Percentiles rank a stretch among this genome's conserved stretches.
phyloP scores from a whole-genome alignment of 768 basidiomycete species.

The Lactarius psammicola region DNA sequence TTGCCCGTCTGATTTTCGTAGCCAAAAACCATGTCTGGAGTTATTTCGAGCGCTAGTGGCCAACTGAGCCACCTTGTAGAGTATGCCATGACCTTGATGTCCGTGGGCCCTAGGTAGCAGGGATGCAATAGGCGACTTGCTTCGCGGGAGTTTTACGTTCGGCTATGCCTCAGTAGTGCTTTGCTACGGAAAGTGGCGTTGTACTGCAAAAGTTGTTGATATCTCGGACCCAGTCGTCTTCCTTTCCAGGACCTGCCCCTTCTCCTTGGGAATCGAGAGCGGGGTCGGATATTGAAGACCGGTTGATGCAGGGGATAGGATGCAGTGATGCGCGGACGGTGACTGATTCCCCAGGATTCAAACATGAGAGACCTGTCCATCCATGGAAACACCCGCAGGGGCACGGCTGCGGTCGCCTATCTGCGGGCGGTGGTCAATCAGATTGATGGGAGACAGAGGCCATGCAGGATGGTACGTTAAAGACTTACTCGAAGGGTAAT shows the following conservation, averaged over 20 bases:
- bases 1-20: neutral
- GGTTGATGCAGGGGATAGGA: conserved; percentile 91
- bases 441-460: neutral
- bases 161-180: conserved; percentile 71
- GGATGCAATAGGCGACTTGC: neutral
- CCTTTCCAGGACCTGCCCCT: conserved; percentile 75
- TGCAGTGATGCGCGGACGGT: conserved; percentile 80
- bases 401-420: conserved; percentile 84
- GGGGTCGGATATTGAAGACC: conserved; percentile 68
- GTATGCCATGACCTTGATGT: neutral
- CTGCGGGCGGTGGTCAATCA: conserved; percentile 40
- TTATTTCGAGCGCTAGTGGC: neutral
- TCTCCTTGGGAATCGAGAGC: conserved; percentile 46
- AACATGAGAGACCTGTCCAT: conserved; percentile 83
- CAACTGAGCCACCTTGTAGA: neutral
- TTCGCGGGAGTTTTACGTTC: conserved; percentile 42
- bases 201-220: conserved; percentile 95
- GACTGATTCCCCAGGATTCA: conserved; percentile 84
- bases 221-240: conserved; percentile 95
- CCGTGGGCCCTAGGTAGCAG: neutral
- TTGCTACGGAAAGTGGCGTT: conserved; percentile 93
- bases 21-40: neutral
- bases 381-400: conserved; percentile 89
- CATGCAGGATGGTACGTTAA: no score
- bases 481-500: conserved; percentile 71